Base-by-base conservation (phyloP, 2,329 filamentous ascomycete genomes). In the Diaporthe capsici region DNA sequence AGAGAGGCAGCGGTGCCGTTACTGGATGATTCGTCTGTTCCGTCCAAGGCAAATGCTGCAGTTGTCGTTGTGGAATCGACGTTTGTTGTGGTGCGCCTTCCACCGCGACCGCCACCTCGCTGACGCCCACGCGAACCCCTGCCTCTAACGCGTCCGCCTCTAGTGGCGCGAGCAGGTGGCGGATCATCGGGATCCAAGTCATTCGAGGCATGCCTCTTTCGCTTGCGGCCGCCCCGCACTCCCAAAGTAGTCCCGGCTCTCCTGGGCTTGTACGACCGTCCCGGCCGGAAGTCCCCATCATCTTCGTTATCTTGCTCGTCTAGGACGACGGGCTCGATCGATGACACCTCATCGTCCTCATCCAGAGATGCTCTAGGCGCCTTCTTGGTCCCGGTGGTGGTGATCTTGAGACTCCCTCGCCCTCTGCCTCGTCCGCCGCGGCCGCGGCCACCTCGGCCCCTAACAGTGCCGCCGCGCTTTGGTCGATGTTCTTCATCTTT, bases 401-500 rank as follows among this genome's bases (percentile, higher is more conserved):
- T 61, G 31, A 77, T 57, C 25, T 75, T 75, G 42, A 75, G 49
- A 6, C 70, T 74, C 22, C 76, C 76, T 65, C 76, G 63, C 9
- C 51, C 75, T 55, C 76, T 65, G 65, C 68, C 76, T 10, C 74
- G 75, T 49, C 76, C 75, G 25, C 61, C 72, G 37, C 76, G 75
- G 28, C 76, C 73, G 8, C 76, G 70, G 37, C 76, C 61, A 10
- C 73, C 57, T 42, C 76, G 49, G 20, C 72, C 72, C 58, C 76
- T 72, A 28, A 57, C 67, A 25, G 60, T 53, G 51, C 47, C 44
- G 25, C 63, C 73, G 9, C 76, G 77, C 44, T 75, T 77, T 7
- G 74, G 61, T 49, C 49, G 51, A 22, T 57, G 13, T n/a, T 75
- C 76, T 51, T 61, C 72, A n/a, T 84, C 84, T 78, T 85, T 85